Conservation (phyloP, 2,329 filamentous ascomycete genomes). For the Diaporthe sp. region DNA sequence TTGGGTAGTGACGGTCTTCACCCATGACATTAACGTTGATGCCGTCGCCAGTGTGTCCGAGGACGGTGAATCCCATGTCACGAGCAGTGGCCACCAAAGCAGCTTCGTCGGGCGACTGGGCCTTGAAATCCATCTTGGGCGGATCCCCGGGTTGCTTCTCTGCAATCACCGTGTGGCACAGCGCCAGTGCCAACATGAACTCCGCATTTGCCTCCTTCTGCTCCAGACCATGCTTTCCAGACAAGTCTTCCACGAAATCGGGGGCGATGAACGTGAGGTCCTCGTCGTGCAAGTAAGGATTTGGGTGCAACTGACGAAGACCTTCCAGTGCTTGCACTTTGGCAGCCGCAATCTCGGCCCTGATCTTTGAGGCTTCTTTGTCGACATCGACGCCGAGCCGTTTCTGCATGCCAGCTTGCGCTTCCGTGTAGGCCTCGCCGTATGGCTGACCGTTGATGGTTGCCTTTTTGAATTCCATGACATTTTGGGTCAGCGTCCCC, state of each 20-base stretch:
- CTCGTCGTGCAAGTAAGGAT: conserved; percentile 91
- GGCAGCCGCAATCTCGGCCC: conserved; percentile 83
- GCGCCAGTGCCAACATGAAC: conserved; percentile 94
- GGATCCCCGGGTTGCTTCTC: conserved; percentile 91
- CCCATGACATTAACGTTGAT: conserved; percentile 91
- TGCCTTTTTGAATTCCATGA: conserved; percentile 99
- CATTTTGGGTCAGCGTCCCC: conserved; percentile 89
- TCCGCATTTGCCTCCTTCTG: conserved; percentile 85
- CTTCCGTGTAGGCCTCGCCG: conserved; percentile 97
- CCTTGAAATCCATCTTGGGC: conserved; percentile 94
- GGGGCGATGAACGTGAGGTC: conserved; percentile 93
- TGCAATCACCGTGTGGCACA: conserved; percentile 97
- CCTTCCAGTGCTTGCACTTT: conserved; percentile 79
- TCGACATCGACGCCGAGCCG: conserved; percentile 90
- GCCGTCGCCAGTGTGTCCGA: conserved; percentile 83
- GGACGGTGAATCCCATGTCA: conserved; percentile 94
- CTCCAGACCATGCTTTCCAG: conserved; percentile 80
- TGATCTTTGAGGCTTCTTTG: conserved; percentile 79
- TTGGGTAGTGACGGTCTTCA: conserved; percentile 84
- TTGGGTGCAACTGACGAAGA: conserved; percentile 84
- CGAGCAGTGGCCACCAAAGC: conserved; percentile 94
- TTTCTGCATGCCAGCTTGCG: conserved; percentile 95
- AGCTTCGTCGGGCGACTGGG: conserved; percentile 96
- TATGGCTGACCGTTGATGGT: conserved; percentile 97
- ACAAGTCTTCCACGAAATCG: conserved; percentile 87